Conservation (phyloP, 371 early-diverging fungal genomes). For the Mucor circinelloides region DNA sequence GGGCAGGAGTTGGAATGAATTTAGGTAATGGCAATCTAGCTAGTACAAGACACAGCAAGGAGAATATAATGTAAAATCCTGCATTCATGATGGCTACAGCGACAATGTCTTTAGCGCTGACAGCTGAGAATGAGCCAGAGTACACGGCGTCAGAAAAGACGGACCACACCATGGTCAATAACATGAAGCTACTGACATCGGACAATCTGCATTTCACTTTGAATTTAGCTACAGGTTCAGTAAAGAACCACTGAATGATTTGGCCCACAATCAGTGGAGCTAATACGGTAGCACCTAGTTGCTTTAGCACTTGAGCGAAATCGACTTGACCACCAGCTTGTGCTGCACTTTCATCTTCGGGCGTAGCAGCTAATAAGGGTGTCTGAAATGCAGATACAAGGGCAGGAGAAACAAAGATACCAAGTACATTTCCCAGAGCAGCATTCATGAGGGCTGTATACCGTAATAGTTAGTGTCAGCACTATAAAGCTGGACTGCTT, state of each 20-base stretch:
- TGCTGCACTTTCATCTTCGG: slow-evolving; percentile 43
- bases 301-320: slow-evolving; percentile 57
- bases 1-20: slow-evolving; percentile 29
- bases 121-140: slow-evolving; percentile 54
- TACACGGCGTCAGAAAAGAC: slow-evolving; percentile 76
- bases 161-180: slow-evolving; percentile 74
- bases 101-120: slow-evolving; percentile 58
- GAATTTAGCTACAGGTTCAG: slow-evolving; percentile 52
- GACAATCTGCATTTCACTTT: slow-evolving; percentile 58
- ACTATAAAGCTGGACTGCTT: neutral
- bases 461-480: no score
- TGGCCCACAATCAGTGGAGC: slow-evolving; percentile 71
- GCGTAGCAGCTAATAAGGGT: slow-evolving; percentile 42
- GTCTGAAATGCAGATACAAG: slow-evolving; percentile 44
- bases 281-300: slow-evolving; percentile 67
- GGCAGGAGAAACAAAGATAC: slow-evolving; percentile 76
- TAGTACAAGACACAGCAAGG: slow-evolving; percentile 40
- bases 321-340: slow-evolving; percentile 47
- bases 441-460: slow-evolving; percentile 66
- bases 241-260: slow-evolving; percentile 60
- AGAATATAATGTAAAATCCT: slow-evolving; percentile 51
- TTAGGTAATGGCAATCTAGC: slow-evolving; percentile 46
- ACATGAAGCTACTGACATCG: slow-evolving; percentile 58
- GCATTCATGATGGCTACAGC: slow-evolving; percentile 60
- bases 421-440: slow-evolving; percentile 73